phyloP scores from a whole-genome alignment of 257 asterid species.

The Cynanchum wilfordii region DNA sequence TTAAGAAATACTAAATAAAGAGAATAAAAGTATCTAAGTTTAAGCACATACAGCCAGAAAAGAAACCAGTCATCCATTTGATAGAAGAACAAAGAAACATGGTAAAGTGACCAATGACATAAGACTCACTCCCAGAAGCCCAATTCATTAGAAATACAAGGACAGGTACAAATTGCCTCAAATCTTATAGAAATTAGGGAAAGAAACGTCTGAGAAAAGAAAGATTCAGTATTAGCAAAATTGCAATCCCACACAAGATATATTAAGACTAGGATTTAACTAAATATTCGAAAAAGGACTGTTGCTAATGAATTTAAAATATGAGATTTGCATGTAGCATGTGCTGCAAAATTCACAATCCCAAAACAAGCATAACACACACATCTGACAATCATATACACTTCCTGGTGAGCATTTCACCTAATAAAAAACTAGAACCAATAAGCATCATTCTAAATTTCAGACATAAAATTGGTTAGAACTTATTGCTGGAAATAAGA shows the following conservation, averaged over 20 bases:
- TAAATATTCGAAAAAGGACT: neutral
- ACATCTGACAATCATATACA: neutral
- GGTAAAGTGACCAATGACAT: neutral
- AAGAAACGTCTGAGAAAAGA: neutral
- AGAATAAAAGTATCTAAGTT: neutral
- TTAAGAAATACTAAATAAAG: conserved; percentile 12
- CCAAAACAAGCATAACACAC: neutral
- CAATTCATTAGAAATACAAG: too few relatives aligned
- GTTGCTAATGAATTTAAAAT: neutral
- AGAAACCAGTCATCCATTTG: neutral
- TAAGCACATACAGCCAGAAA: neutral
- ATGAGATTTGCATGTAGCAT: neutral
- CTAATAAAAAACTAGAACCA: neutral
- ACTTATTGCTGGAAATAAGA: neutral
- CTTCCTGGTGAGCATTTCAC: neutral
- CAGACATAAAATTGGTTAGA: neutral
- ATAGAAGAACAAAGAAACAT: conserved; percentile 3
- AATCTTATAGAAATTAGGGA: neutral
- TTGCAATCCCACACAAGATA: neutral
- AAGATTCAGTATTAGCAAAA: neutral
- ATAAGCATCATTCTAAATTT: neutral
- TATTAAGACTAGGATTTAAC: neutral
- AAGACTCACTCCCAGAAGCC: neutral
- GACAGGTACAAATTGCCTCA: neutral
- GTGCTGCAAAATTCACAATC: neutral